Evolutionary conservation across 805 yeast species (phyloP).

Genomic region (Candida tibetensis): DNA sequence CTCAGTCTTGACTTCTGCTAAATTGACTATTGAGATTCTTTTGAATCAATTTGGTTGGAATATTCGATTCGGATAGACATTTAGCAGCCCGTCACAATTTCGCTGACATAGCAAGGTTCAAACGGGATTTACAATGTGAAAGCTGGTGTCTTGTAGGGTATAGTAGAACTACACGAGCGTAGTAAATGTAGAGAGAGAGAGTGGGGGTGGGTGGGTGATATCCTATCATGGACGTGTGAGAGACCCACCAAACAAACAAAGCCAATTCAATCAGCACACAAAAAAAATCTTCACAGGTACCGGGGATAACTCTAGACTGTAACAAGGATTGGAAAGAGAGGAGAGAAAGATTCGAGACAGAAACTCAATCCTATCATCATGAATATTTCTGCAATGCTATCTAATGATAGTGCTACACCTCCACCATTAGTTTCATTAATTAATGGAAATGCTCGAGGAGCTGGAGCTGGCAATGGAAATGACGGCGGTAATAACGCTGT

Average conservation of each 20-base stretch:
- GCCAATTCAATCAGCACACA: constrained; percentile 1
- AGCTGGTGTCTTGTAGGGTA: no score
- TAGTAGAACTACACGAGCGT: no score
- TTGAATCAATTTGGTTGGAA: no score
- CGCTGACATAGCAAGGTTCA: no score
- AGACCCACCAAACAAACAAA: constrained; percentile 2
- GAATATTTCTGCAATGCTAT: constrained; percentile 38
- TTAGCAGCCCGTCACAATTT: no score
- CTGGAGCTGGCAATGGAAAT: constrained; percentile 4
- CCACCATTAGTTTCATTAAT: constrained; percentile 4
- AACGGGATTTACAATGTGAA: no score
- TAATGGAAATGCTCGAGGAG: constrained; percentile 2
- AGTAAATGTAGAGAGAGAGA: neutral
- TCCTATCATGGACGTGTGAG: constrained; percentile 4
- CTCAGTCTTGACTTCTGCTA: no score
- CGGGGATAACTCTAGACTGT: neutral
- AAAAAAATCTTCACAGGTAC: constrained; percentile 5
- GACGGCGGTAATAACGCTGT: neutral
- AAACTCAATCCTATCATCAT: constrained; percentile 13
- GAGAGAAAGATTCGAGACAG: neutral
- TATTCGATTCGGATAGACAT: no score
- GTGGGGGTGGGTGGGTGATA: neutral
- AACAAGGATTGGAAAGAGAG: neutral
- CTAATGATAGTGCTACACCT: constrained; percentile 20
- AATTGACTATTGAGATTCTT: no score